Conservation (phyloP, 2,329 filamentous ascomycete species). For the Diaporthe amygdali region DNA sequence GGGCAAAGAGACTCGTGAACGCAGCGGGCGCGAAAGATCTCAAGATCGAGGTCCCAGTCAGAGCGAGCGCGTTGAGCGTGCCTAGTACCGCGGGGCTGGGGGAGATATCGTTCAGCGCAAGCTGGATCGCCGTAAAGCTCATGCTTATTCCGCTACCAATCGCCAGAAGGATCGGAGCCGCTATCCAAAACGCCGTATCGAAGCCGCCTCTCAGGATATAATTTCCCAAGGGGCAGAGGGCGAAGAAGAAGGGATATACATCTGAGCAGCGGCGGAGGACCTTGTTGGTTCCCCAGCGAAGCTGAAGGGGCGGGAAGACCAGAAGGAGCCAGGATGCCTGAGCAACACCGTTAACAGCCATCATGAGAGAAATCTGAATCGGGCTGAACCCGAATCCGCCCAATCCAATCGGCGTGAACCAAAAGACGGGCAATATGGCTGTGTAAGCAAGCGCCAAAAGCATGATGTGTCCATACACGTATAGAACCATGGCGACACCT, state of each 20-base stretch:
- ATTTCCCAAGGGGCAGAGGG: conserved; percentile 58
- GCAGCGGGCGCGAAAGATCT: conserved; percentile 70
- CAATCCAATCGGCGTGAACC: conserved; percentile 64
- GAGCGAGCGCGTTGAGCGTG: conserved; percentile 72
- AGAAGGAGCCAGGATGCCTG: conserved; percentile 77
- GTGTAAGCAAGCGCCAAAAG: conserved; percentile 75
- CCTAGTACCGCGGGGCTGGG: conserved; percentile 69
- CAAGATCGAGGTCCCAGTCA: conserved; percentile 66
- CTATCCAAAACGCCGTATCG: conserved; percentile 60
- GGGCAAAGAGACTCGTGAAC: conserved; percentile 71
- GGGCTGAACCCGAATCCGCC: conserved; percentile 71
- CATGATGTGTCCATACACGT: conserved; percentile 69
- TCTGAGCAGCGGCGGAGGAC: conserved; percentile 64
- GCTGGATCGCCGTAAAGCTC: conserved; percentile 74
- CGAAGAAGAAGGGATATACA: conserved; percentile 70
- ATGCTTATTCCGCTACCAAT: conserved; percentile 71
- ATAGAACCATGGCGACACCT: conserved; percentile 70
- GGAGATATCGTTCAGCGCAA: conserved; percentile 75
- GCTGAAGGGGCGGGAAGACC: conserved; percentile 72
- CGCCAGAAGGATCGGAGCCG: conserved; percentile 47
- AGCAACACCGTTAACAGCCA: conserved; percentile 66
- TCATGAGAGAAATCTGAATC: conserved; percentile 68
- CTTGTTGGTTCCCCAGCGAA: conserved; percentile 67
- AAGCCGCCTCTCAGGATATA: conserved; percentile 55
- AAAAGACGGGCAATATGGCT: conserved; percentile 71